phyloP scores from a whole-genome alignment of 805 yeast genomes.

The Komagataella phaffii region DNA sequence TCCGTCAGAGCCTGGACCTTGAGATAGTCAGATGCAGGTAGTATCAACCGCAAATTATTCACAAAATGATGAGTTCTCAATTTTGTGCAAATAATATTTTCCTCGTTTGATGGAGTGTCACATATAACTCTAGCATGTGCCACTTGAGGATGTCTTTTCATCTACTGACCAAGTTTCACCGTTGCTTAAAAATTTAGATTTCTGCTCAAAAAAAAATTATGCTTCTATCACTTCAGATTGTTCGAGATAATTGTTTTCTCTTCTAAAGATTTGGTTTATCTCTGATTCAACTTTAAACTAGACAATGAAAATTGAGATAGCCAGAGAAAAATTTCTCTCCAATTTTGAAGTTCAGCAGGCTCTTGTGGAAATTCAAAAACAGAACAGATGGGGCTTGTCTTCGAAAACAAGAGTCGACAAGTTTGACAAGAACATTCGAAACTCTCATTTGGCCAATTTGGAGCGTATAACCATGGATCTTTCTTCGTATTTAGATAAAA shows the following conservation, averaged over 20 bases:
- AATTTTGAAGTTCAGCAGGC: conserved; percentile 54
- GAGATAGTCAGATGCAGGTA: background rate
- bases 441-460: conserved; percentile 25
- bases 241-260: background rate
- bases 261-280: background rate
- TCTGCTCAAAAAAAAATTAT: too few relatives aligned
- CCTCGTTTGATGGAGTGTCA: background rate
- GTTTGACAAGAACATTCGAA: conserved; percentile 14
- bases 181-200: background rate
- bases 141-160: background rate
- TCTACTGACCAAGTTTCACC: background rate
- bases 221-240: background rate
- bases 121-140: background rate
- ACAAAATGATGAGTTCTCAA: background rate
- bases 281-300: background rate
- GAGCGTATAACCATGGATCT: conserved; percentile 37
- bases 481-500: conserved; percentile 23
- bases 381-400: conserved; percentile 30
- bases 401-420: conserved; percentile 6
- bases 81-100: background rate
- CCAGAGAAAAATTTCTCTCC: conserved; percentile 46
- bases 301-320: conserved; percentile 24
- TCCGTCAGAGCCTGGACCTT: background rate
- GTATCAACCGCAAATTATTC: background rate
- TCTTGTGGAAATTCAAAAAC: conserved; percentile 30